Conservation (phyloP, 805 yeast species). For the Ogataea naganishii region DNA sequence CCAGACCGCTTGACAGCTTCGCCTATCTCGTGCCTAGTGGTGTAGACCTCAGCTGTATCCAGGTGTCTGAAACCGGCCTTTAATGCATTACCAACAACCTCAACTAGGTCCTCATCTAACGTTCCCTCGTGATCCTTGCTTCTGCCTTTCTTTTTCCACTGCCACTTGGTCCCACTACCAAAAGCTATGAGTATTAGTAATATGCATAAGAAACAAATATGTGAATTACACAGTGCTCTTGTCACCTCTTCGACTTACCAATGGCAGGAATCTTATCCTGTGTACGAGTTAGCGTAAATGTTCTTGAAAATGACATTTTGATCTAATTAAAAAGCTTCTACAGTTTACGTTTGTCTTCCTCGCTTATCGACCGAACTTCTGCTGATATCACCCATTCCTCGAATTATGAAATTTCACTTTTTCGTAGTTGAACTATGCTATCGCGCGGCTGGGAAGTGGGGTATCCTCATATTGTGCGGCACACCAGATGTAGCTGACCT, state of each 20-base stretch:
- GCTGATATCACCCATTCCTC: no score
- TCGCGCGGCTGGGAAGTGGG: no score
- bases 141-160: conserved; percentile 23
- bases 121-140: conserved; percentile 9
- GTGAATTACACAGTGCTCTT: neutral
- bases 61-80: conserved; percentile 47
- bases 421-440: no score
- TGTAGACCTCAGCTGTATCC: conserved; percentile 64
- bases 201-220: neutral
- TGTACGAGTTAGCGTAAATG: conserved; percentile 17
- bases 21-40: conserved; percentile 53
- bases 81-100: conserved; percentile 38
- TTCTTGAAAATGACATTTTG: no score
- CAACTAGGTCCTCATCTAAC: conserved; percentile 31
- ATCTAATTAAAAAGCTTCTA: no score
- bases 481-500: no score
- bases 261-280: conserved; percentile 30
- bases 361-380: no score
- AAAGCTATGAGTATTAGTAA: conserved; percentile 20
- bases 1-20: conserved; percentile 38
- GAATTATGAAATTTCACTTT: no score
- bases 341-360: no score
- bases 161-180: conserved; percentile 58
- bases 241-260: conserved; percentile 22
- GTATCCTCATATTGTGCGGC: no score